phyloP scores from a whole-genome alignment of 129 eudicot genomes.

The Tanacetum coccineum region DNA sequence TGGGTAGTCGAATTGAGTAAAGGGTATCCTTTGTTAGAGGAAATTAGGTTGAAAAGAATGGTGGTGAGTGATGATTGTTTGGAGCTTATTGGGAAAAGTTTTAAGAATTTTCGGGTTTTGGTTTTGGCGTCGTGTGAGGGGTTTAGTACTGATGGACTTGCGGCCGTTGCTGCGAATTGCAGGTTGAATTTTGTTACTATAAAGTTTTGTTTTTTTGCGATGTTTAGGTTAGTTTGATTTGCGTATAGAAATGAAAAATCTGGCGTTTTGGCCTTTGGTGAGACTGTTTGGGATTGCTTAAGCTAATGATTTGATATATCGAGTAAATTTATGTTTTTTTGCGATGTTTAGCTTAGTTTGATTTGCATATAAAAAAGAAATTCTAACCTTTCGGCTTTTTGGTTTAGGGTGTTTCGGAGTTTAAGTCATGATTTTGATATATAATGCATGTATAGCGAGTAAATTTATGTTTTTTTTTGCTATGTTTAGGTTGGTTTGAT shows the following conservation, averaged over 20 bases:
- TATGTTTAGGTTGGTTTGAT: no score
- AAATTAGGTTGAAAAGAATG: slow-evolving; percentile 15
- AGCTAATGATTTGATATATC: no score
- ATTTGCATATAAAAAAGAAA: background rate
- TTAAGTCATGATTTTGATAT: no score
- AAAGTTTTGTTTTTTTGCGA: background rate
- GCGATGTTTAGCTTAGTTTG: background rate
- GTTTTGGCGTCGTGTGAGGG: slow-evolving; percentile 21
- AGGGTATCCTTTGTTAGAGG: slow-evolving; percentile 5
- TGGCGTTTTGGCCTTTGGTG: no score
- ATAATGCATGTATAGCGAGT: no score
- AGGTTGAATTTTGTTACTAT: slow-evolving; percentile 1
- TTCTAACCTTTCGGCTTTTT: no score
- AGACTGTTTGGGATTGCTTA: no score
- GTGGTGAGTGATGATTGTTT: slow-evolving; percentile 24
- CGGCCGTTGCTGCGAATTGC: slow-evolving; percentile 25
- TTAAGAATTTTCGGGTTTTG: slow-evolving; percentile 11
- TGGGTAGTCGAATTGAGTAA: slow-evolving; percentile 15
- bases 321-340: background rate
- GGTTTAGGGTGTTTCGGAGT: no score
- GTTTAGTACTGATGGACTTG: slow-evolving; percentile 28
- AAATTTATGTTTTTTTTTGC: no score
- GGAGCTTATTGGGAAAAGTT: slow-evolving; percentile 10
- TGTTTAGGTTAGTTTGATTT: background rate
- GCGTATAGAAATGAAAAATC: no score